Evolutionary conservation across 2,329 filamentous ascomycete species (phyloP).

Genomic region (Alternaria tenuissima): DNA sequence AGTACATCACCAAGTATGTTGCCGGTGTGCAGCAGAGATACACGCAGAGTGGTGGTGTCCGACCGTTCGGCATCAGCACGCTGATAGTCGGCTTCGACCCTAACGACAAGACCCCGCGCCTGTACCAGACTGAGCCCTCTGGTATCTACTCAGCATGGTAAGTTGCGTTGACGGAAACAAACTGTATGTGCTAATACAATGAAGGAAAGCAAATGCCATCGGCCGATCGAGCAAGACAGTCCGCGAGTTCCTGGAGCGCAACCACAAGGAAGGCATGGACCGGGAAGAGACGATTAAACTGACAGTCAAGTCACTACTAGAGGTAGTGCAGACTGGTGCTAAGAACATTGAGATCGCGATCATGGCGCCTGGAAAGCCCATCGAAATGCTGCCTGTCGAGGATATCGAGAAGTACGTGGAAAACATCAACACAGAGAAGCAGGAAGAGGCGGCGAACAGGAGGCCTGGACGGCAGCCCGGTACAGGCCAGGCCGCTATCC

Average conservation of each 20-base stretch:
- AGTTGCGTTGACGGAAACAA: conserved; percentile 40
- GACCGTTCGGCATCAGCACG: conserved; percentile 98
- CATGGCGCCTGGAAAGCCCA: conserved; percentile 89
- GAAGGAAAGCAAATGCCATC: conserved; percentile 98
- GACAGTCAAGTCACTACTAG: conserved; percentile 96
- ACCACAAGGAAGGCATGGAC: conserved; percentile 98
- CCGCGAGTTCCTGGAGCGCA: conserved; percentile 96
- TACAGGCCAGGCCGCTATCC: conserved; percentile 74
- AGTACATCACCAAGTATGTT: conserved; percentile 99
- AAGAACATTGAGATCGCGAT: conserved; percentile 99
- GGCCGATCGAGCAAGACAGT: conserved; percentile 99
- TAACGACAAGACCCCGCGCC: conserved; percentile 82
- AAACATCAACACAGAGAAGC: conserved; percentile 99
- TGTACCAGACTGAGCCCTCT: conserved; percentile 99
- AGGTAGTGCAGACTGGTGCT: conserved; percentile 97
- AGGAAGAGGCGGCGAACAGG: conserved; percentile 97
- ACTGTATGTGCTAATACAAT: conserved; percentile 19
- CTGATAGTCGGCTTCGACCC: conserved; percentile 98
- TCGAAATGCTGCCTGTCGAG: conserved; percentile 94
- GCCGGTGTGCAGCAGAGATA: conserved; percentile 98
- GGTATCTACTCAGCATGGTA: conserved; percentile 99
- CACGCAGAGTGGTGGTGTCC: conserved; percentile 97
- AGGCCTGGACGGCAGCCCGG: conserved; percentile 71
- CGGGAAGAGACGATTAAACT: conserved; percentile 94
- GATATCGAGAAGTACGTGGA: conserved; percentile 98